Conservation (phyloP, 805 yeast genomes). For the Huiozyma sinensis region DNA sequence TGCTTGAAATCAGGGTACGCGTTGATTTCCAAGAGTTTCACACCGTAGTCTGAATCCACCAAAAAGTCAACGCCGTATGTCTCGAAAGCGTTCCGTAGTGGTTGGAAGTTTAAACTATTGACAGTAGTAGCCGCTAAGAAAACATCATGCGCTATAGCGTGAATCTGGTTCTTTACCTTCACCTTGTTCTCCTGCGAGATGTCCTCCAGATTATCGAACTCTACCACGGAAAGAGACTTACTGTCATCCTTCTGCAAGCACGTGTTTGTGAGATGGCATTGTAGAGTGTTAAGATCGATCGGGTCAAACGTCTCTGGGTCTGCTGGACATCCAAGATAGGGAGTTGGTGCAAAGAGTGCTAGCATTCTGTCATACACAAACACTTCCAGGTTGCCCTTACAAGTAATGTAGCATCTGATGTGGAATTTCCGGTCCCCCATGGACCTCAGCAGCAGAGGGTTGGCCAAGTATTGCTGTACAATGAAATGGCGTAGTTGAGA, state of each 20-base stretch:
- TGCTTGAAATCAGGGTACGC: constrained; percentile 96
- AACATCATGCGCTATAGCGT: constrained; percentile 52
- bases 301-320: constrained; percentile 20
- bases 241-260: constrained; percentile 58
- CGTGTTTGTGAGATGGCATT: constrained; percentile 86
- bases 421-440: constrained; percentile 75
- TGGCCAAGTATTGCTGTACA: constrained; percentile 66
- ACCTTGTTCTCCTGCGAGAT: constrained; percentile 29
- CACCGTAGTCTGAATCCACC: constrained; percentile 45
- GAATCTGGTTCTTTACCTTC: constrained; percentile 43
- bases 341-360: constrained; percentile 61
- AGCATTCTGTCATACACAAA: constrained; percentile 73
- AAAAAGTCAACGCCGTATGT: constrained; percentile 83
- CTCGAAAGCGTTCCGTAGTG: constrained; percentile 73
- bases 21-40: constrained; percentile 70
- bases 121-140: constrained; percentile 73
- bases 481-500: constrained; percentile 87
- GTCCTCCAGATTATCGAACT: constrained; percentile 48
- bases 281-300: constrained; percentile 34
- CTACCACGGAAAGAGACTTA: constrained; percentile 40
- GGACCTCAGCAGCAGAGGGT: constrained; percentile 54
- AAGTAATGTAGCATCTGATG: constrained; percentile 71
- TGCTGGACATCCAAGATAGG: constrained; percentile 31
- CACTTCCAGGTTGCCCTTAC: constrained; percentile 64
- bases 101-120: constrained; percentile 78